phyloP scores from a whole-genome alignment of 768 basidiomycete genomes.

The Piloderma croceum region DNA sequence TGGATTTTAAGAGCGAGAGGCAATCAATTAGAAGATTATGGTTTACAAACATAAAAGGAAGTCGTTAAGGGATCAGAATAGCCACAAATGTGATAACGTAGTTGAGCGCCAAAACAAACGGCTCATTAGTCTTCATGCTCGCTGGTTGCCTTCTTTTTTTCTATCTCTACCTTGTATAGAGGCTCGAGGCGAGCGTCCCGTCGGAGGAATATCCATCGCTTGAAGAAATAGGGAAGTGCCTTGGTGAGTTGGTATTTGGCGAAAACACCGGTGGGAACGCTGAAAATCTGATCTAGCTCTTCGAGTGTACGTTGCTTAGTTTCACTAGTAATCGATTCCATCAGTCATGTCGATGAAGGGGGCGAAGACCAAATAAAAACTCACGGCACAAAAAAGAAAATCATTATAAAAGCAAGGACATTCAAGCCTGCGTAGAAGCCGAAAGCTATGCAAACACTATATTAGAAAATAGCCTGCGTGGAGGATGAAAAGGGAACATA shows the following conservation, averaged over 20 bases:
- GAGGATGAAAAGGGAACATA: slow-evolving; percentile 17
- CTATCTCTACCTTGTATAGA: slow-evolving; percentile 48
- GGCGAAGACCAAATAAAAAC: slow-evolving; percentile 14
- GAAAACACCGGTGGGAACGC: slow-evolving; percentile 44
- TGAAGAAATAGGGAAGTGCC: slow-evolving; percentile 48
- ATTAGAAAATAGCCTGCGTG: slow-evolving; percentile 12
- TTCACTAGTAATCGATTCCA: slow-evolving; percentile 25
- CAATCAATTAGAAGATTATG: too few species aligned
- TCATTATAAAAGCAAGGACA: slow-evolving; percentile 45
- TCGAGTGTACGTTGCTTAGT: slow-evolving; percentile 49
- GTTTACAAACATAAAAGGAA: too few species aligned
- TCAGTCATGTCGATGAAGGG: slow-evolving; percentile 1
- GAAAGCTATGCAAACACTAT: slow-evolving; percentile 38
- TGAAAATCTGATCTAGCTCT: slow-evolving; percentile 41
- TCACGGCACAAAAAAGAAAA: slow-evolving; percentile 53
- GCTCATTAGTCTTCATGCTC: too few species aligned
- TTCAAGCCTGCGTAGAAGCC: slow-evolving; percentile 53
- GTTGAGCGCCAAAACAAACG: too few species aligned
- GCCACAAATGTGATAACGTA: too few species aligned
- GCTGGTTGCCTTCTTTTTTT: too few species aligned
- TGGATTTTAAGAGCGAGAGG: too few species aligned
- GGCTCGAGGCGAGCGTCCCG: slow-evolving; percentile 31
- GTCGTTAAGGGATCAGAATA: too few species aligned
- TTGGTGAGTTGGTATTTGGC: slow-evolving; percentile 37
- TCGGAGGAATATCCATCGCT: slow-evolving; percentile 38